A percentile compares a stretch with the other conserved stretches of the same genome.
Evolutionary conservation across 352 stramenopile species (phyloP).

Genomic region (Globisporangium lucens): DNA sequence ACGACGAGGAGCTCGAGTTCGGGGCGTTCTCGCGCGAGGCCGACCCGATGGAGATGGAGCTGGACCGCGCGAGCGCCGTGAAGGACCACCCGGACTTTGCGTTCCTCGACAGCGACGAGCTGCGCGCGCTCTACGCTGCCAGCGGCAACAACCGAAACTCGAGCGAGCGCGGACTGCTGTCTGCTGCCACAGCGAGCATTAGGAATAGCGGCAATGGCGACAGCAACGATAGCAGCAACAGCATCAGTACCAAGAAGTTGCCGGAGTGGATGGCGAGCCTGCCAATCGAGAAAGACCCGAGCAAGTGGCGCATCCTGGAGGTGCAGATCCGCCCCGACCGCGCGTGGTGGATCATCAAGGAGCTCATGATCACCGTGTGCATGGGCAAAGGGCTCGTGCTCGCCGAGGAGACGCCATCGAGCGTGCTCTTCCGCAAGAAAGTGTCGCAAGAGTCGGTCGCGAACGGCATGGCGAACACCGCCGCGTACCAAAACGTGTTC

Average conservation of each 20-base stretch:
- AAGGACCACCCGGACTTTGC: slow-evolving; percentile 72
- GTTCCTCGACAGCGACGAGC: slow-evolving; percentile 36
- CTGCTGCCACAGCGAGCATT: slow-evolving; percentile 11
- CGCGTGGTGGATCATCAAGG: slow-evolving; percentile 72
- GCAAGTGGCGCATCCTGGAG: slow-evolving; percentile 66
- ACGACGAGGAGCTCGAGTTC: slow-evolving; percentile 68
- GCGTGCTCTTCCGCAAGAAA: slow-evolving; percentile 72
- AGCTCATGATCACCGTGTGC: slow-evolving; percentile 74
- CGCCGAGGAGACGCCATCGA: slow-evolving; percentile 44
- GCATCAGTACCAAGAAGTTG: slow-evolving; percentile 13
- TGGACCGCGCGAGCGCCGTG: slow-evolving; percentile 44
- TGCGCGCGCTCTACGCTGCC: slow-evolving; percentile 26
- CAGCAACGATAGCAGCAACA: too few species aligned
- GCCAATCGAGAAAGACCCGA: slow-evolving; percentile 59
- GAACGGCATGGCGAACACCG: slow-evolving; percentile 58
- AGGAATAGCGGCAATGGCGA: neutral
- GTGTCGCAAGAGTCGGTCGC: slow-evolving; percentile 54
- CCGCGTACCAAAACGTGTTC: slow-evolving; percentile 75
- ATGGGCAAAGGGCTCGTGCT: slow-evolving; percentile 74
- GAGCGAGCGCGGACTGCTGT: slow-evolving; percentile 2
- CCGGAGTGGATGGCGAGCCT: slow-evolving; percentile 57
- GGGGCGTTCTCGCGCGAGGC: slow-evolving; percentile 46
- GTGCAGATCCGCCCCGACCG: slow-evolving; percentile 69
- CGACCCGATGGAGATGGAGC: slow-evolving; percentile 74
- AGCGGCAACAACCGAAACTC: neutral